Evolutionary conservation across 129 eudicot genomes (phyloP), one percentile per base, ranked within the genome.

Genomic region (Silybum marianum): DNA sequence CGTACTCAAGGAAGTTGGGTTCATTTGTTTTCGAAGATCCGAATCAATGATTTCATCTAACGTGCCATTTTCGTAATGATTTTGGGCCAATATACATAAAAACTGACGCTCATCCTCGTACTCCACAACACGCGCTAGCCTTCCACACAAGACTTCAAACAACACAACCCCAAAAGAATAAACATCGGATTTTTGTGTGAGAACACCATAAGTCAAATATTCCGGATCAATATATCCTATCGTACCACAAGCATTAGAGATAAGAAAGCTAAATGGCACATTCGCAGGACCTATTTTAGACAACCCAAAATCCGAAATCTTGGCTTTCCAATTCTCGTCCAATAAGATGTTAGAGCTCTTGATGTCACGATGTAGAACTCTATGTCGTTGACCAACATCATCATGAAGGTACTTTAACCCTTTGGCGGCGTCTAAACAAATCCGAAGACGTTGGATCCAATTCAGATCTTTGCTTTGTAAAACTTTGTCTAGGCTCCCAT

Each of bases 101-200:
- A 65, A 38, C 1, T 58, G 66, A 10, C 3, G 36, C 48, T 32
- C 32, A 58, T 75, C 70, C 9, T 18, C 30, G 23, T 60, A 12
- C 13, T 19, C 9, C 2, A 24, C 18, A 11, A 2, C 22, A 36
- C 28, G 18, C 3, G 68, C 81, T 11, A 77, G 51, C 63, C 38
- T 77, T 36, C 81, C 51, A 38, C 73, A 77, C 38, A 77, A 34
- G 19, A 77, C 81, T 77, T 77, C 81, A 77, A 63, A 77, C 62
- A 77, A 16, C 19, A 77, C 73, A 38, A 77, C 73, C 39, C 73
- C 81, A 10, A 77, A 77, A 21, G 81, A 77, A 34, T 63, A 65
- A 63, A 77, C 72, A 23, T 77, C 81, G 39, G 72, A 63, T 23
- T 65, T 62, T 63, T 77, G 72, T 63, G 81, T 21, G 39, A 77